Base-by-base conservation (phyloP, 2,329 filamentous ascomycete genomes). In the Paracamarosporium sp. region DNA sequence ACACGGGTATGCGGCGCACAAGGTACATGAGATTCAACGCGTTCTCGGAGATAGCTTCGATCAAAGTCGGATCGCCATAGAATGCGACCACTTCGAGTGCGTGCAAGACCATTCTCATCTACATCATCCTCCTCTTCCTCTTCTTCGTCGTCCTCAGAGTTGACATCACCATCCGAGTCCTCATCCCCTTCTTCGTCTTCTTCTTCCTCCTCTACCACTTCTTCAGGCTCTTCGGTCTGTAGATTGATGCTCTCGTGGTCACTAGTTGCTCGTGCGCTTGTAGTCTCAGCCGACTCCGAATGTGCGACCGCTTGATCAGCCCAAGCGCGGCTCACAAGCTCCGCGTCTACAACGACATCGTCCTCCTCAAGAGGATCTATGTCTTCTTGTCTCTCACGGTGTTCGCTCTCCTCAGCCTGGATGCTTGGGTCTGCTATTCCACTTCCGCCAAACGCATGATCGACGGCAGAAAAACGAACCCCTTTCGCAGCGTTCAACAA, bases 381-480 rank as follows among this genome's bases (percentile, higher is more conserved):
- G 45, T 85, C 80, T 53, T 81, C 78, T 59, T 83, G 81, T 9
- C 64, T 66, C 41, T 69, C 68, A 22, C 58, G 68, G 27, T 77
- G 44, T 7, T 72, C 65, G 44, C 75, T 73, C 61, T 85, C 83
- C 56, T 79, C 75, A 0, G 74, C 76, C 45, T 47, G 78, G 64
- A 60, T 78, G 66, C 22, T 71, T 11, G 64, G 72, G 38, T 82
- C 65, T 1, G 76, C 73, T 12, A 80, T 77, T 5, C 82, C 82
- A n/a, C 84, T 70, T 0, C 87, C 87, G 30, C 87, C 86, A 73
- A 88, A 89, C 4, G 86, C 85, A 30, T 81, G 80, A 66, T 88
- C 86, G 20, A 87, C 82, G 60, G 82, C 82, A 15, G 79, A 76
- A 70, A 84, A 88, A 40, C 83, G 83, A 44, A 89, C 78, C 2